These are phyloP conservation scores for Vitellaria paradoxa DNA, from an alignment of 179 eudicot species.

Conservation along the genomic window DNA sequence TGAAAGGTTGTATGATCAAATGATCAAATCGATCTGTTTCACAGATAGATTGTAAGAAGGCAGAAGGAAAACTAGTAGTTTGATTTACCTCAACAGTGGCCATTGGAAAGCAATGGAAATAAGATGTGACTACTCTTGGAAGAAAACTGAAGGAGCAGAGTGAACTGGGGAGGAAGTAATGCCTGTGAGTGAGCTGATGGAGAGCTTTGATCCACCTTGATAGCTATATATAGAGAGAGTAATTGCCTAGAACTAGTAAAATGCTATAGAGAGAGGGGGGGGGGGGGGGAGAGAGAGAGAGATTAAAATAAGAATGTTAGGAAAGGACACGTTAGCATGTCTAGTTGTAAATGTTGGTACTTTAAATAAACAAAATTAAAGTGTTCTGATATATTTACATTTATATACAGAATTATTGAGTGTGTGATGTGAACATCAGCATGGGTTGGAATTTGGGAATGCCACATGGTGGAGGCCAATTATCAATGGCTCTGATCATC, in stretches of 20 bases:
- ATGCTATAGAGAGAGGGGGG: background rate
- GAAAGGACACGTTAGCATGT: slow-evolving; percentile 13
- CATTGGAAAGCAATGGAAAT: slow-evolving; percentile 20
- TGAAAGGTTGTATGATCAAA: no score
- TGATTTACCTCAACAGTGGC: slow-evolving; percentile 51
- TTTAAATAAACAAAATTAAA: background rate
- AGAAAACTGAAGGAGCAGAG: background rate
- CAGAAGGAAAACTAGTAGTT: background rate
- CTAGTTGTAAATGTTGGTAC: slow-evolving; percentile 29
- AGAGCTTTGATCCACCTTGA: slow-evolving; percentile 20
- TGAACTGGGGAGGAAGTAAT: background rate
- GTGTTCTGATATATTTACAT: background rate
- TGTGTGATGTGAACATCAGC: background rate
- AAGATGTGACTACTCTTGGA: background rate
- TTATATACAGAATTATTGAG: no score
- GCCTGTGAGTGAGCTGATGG: slow-evolving; percentile 24
- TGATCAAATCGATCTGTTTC: no score
- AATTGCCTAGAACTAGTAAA: background rate
- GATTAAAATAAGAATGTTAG: background rate
- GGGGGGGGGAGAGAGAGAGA: no score
- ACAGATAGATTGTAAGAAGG: background rate
- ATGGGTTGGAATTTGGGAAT: background rate
- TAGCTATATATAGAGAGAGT: slow-evolving; percentile 28
- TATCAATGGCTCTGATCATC: background rate
- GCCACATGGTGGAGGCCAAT: background rate